Conservation (phyloP, 768 basidiomycete genomes). For the Boletus pseudo-olivaceus region DNA sequence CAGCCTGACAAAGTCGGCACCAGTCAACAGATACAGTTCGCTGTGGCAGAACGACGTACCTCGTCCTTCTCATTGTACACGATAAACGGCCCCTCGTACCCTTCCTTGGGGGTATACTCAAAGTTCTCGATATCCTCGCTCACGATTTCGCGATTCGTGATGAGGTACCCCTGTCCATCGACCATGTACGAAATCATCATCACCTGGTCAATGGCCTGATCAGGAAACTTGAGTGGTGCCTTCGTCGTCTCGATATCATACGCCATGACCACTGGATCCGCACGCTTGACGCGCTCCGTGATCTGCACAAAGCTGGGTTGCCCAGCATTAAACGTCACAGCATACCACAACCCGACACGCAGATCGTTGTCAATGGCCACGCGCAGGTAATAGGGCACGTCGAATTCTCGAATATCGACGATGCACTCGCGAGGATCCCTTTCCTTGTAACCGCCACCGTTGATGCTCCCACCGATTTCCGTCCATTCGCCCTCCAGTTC, state of each 20-base stretch:
- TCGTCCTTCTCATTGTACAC: slow-evolving; percentile 95
- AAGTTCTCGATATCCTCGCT: slow-evolving; percentile 98
- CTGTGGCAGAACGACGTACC: slow-evolving; percentile 39
- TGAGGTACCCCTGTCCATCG: slow-evolving; percentile 95
- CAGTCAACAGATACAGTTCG: not conserved
- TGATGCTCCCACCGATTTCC: slow-evolving; percentile 41
- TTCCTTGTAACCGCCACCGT: slow-evolving; percentile 46
- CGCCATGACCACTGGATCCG: slow-evolving; percentile 98
- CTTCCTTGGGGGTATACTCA: slow-evolving; percentile 97
- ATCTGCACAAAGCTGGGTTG: slow-evolving; percentile 71
- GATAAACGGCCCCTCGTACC: slow-evolving; percentile 94
- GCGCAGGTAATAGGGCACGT: slow-evolving; percentile 95
- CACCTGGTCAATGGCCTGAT: slow-evolving; percentile 92
- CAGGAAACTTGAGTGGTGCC: slow-evolving; percentile 99
- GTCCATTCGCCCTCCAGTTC: slow-evolving; percentile 65
- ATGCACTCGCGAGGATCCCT: slow-evolving; percentile 88
- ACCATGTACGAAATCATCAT: slow-evolving; percentile 99
- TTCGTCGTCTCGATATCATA: slow-evolving; percentile 99
- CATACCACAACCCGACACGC: slow-evolving; percentile 98
- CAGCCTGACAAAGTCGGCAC: slow-evolving; percentile 51
- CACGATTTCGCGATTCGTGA: slow-evolving; percentile 96
- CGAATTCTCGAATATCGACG: slow-evolving; percentile 93
- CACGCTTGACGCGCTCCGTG: slow-evolving; percentile 89
- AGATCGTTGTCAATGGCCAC: slow-evolving; percentile 99
- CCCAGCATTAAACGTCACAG: slow-evolving; percentile 77